These are phyloP conservation scores for Aquanectria penicillioides DNA, from an alignment of 2,329 filamentous ascomycete genomes.

Conservation along the genomic window DNA sequence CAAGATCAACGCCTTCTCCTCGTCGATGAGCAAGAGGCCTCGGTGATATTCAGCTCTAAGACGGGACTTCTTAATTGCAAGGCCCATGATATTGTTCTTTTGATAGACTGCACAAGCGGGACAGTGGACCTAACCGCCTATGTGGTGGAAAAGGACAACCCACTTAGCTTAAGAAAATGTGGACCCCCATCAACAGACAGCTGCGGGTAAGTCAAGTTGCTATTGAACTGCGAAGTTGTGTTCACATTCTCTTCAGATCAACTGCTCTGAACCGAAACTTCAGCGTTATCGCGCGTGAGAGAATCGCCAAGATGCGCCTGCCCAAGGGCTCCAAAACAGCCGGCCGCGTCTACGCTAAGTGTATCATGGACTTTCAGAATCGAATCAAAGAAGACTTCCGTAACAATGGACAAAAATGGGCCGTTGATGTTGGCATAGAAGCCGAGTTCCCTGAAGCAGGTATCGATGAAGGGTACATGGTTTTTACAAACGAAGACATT, in stretches of 20 bases:
- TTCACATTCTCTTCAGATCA: no score
- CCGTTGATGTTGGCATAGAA: slow-evolving; percentile 97
- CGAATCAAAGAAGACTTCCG: slow-evolving; percentile 99
- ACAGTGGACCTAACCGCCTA: slow-evolving; percentile 99
- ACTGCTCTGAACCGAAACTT: slow-evolving; percentile 98
- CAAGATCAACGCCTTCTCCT: no score
- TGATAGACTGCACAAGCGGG: slow-evolving; percentile 97
- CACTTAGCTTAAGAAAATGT: slow-evolving; percentile 95
- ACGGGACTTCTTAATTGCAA: slow-evolving; percentile 94
- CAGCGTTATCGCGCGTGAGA: slow-evolving; percentile 95
- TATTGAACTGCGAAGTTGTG: no score
- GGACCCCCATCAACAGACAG: slow-evolving; percentile 96
- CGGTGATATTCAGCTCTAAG: slow-evolving; percentile 98
- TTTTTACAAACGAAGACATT: slow-evolving; percentile 99
- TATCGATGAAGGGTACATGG: slow-evolving; percentile 99
- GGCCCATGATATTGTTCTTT: slow-evolving; percentile 92
- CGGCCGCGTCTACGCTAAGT: slow-evolving; percentile 97
- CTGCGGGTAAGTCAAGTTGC: slow-evolving; percentile 77
- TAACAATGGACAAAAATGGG: slow-evolving; percentile 99
- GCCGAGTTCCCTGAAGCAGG: slow-evolving; percentile 97
- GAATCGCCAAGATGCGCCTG: slow-evolving; percentile 99
- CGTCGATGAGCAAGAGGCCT: no score
- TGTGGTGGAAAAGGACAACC: slow-evolving; percentile 96
- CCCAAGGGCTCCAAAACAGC: slow-evolving; percentile 96
- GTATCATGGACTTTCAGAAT: slow-evolving; percentile 99